phyloP scores from a whole-genome alignment of 148 eudicot species.

The Dysphania ambrosioides region DNA sequence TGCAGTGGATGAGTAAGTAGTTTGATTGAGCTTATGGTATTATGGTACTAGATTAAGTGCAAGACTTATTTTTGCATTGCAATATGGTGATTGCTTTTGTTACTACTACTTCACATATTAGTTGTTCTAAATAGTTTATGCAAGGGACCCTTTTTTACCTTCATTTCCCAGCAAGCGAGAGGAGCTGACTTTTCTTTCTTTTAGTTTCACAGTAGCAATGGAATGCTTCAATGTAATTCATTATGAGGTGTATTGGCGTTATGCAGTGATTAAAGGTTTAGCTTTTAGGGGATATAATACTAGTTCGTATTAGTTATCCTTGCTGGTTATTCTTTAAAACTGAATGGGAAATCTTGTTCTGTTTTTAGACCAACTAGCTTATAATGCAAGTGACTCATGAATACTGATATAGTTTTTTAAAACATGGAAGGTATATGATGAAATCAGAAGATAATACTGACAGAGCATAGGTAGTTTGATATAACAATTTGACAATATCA shows the following conservation, averaged over 20 bases:
- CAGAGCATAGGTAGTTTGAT: not conserved
- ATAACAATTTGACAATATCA: not conserved
- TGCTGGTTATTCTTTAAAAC: not conserved
- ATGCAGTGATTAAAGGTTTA: not conserved
- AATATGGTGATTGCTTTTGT: not conserved
- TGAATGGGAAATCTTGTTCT: not conserved
- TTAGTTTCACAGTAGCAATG: not conserved
- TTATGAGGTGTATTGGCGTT: not conserved
- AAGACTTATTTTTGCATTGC: not conserved
- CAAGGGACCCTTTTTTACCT: not conserved
- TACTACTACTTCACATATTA: not conserved
- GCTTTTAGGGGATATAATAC: not conserved
- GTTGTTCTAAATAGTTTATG: not conserved
- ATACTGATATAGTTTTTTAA: not conserved
- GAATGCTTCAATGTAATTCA: not conserved
- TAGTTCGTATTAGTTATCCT: not conserved
- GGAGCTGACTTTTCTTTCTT: not conserved
- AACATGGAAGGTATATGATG: not conserved
- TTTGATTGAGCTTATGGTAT: not conserved
- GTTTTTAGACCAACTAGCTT: not conserved
- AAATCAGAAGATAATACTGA: not conserved
- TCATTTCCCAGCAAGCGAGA: not conserved
- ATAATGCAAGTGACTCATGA: not conserved
- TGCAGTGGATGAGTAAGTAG: conserved; percentile 36
- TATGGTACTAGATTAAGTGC: not conserved